A percentile compares a stretch with the other conserved stretches of the same genome.
These are phyloP conservation scores for Xerocomus minutiporus DNA, from an alignment of 1,284 basidiomycete genomes.

Conservation along the genomic window DNA sequence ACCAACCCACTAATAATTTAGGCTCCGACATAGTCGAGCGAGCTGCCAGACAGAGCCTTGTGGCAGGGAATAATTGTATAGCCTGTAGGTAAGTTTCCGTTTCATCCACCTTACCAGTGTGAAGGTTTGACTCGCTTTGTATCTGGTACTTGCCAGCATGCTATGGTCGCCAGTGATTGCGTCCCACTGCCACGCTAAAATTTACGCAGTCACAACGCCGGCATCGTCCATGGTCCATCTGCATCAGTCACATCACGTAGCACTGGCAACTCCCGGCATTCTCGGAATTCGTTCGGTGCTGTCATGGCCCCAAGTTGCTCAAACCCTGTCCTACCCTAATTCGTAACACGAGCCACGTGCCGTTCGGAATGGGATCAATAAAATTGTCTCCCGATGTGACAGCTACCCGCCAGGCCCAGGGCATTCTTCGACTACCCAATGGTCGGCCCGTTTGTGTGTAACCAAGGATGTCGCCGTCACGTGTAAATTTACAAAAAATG, in stretches of 20 bases:
- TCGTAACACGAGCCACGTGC: not conserved
- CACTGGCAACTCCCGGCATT: not conserved
- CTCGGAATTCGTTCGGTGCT: not conserved
- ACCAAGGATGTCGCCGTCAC: not conserved
- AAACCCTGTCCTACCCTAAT: not conserved
- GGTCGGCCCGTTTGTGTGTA: not conserved
- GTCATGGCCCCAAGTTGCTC: not conserved
- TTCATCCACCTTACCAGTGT: not conserved
- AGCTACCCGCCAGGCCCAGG: not conserved
- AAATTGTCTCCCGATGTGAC: not conserved
- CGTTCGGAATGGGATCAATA: not conserved
- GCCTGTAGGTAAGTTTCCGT: not conserved
- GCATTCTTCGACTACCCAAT: not conserved
- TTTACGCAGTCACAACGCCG: not conserved
- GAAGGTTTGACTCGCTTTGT: not conserved
- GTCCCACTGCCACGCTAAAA: not conserved
- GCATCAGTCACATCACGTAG: not conserved
- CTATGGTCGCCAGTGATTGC: not conserved
- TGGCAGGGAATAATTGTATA: not conserved
- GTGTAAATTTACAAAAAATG: not conserved
- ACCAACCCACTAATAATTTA: not conserved
- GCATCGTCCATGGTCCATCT: not conserved
- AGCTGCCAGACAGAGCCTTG: not conserved
- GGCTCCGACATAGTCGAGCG: not conserved
- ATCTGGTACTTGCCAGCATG: not conserved